Conservation (phyloP, 352 stramenopile species). For the Globisporangium cystogenes region DNA sequence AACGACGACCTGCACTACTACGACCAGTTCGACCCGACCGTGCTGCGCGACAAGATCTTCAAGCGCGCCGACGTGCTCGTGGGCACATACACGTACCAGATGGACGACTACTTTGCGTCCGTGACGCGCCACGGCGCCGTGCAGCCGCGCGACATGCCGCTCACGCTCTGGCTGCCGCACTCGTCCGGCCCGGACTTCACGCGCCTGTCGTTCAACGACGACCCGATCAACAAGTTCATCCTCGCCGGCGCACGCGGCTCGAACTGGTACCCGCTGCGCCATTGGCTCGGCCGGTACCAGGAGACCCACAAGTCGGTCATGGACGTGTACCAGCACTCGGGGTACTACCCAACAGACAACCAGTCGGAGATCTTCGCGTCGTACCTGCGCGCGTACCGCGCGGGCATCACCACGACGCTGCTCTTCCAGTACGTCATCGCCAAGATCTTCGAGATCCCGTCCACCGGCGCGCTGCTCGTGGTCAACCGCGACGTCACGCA, state of each 20-base stretch:
- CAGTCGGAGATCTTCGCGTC: slow-evolving; percentile 61
- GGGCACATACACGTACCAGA: slow-evolving; percentile 71
- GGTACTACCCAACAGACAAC: slow-evolving; percentile 53
- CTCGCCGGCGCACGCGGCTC: slow-evolving; percentile 46
- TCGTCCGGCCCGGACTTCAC: slow-evolving; percentile 59
- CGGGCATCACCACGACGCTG: slow-evolving; percentile 63
- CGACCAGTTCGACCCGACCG: slow-evolving; percentile 63
- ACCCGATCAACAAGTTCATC: slow-evolving; percentile 73
- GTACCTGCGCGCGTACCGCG: slow-evolving; percentile 67
- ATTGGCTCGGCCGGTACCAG: slow-evolving; percentile 61
- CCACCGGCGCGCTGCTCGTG: slow-evolving; percentile 54
- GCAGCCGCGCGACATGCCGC: slow-evolving; percentile 48
- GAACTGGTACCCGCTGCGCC: slow-evolving; percentile 60
- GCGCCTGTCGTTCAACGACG: slow-evolving; percentile 50
- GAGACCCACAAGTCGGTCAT: slow-evolving; percentile 35
- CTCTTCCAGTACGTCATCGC: slow-evolving; percentile 76
- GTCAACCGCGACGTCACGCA: slow-evolving; percentile 58
- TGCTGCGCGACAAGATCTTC: slow-evolving; percentile 57
- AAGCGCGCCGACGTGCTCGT: slow-evolving; percentile 61
- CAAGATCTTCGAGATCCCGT: slow-evolving; percentile 80
- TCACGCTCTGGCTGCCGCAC: slow-evolving; percentile 68
- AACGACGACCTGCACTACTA: slow-evolving; percentile 80
- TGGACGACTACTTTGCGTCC: slow-evolving; percentile 72
- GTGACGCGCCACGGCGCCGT: slow-evolving; percentile 26
- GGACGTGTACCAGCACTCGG: slow-evolving; percentile 58